These are phyloP conservation scores for Saccharomycopsis oosterbeekiorum DNA, from an alignment of 805 yeast species.

Conservation along the genomic window DNA sequence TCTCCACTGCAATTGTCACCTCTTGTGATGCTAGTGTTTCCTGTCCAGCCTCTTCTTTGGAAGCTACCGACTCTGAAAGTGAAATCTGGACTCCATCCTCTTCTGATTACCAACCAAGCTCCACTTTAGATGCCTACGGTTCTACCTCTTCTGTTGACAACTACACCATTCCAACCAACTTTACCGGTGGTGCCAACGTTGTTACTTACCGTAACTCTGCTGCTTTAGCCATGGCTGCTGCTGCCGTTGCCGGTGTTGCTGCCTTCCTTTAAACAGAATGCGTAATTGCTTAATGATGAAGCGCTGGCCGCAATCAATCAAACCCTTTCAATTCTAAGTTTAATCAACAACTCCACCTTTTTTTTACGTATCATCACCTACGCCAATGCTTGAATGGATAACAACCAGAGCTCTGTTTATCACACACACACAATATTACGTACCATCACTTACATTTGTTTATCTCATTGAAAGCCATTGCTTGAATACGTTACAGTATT, in stretches of 20 bases:
- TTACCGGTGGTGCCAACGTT: constrained; percentile 3
- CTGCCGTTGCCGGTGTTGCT: constrained; percentile 15
- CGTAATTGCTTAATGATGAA: not conserved
- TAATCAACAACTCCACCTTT: not conserved
- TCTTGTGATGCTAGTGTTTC: constrained; percentile 22
- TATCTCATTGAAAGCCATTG: not conserved
- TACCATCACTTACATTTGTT: not conserved
- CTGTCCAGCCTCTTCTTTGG: constrained; percentile 16
- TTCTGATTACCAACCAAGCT: constrained; percentile 1
- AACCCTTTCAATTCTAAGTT: not conserved
- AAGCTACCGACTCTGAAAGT: constrained; percentile 19
- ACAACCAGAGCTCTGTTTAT: not conserved
- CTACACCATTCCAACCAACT: constrained; percentile 8
- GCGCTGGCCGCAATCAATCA: constrained; percentile 1
- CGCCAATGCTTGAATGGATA: not conserved
- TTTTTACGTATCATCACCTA: not conserved
- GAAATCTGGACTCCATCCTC: constrained; percentile 3
- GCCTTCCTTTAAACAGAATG: constrained; percentile 12
- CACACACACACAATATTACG: not conserved
- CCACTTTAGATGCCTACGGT: constrained; percentile 16
- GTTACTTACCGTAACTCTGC: constrained; percentile 7
- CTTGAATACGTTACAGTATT: not conserved
- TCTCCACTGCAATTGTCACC: constrained; percentile 20
- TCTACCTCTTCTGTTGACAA: constrained; percentile 9
- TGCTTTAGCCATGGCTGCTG: constrained; percentile 11